phyloP scores from a whole-genome alignment of 179 eudicot genomes.

The Amaranthus tricolor region DNA sequence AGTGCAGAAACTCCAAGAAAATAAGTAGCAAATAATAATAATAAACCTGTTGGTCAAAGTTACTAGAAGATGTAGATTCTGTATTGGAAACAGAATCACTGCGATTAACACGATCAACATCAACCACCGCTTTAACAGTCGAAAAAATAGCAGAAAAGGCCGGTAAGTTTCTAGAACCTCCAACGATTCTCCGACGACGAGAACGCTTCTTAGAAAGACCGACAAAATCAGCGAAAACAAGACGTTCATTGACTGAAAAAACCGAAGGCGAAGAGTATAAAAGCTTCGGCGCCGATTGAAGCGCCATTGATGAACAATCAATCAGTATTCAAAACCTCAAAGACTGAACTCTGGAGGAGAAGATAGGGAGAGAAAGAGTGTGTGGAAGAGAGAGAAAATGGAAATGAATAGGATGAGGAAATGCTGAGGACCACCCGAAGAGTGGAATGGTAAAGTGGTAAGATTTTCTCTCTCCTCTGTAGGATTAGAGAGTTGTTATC shows the following conservation, averaged over 20 bases:
- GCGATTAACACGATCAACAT: slow-evolving; percentile 36
- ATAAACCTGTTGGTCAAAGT: slow-evolving; percentile 31
- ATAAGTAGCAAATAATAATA: background rate
- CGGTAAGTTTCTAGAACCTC: slow-evolving; percentile 21
- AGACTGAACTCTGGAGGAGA: too few relatives aligned
- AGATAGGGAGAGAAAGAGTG: slow-evolving; percentile 24
- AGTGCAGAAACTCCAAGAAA: too few relatives aligned
- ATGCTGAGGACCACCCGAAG: background rate
- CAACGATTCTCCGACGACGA: slow-evolving; percentile 39
- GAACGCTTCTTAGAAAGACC: slow-evolving; percentile 44
- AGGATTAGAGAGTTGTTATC: background rate
- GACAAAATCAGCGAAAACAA: slow-evolving; percentile 56
- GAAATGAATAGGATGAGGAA: background rate
- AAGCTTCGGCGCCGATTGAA: slow-evolving; percentile 51
- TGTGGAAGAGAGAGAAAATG: slow-evolving; percentile 25
- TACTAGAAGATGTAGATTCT: slow-evolving; percentile 17
- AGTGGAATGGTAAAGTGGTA: background rate
- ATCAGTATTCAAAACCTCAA: background rate
- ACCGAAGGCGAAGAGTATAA: slow-evolving; percentile 35
- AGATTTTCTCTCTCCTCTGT: background rate
- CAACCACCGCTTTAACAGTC: slow-evolving; percentile 53
- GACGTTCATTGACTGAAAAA: slow-evolving; percentile 39
- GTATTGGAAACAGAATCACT: slow-evolving; percentile 15
- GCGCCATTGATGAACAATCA: slow-evolving; percentile 49
- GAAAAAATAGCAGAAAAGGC: slow-evolving; percentile 23